Evolutionary conservation across 768 basidiomycete genomes (phyloP).

Genomic region (Paxillus involutus): DNA sequence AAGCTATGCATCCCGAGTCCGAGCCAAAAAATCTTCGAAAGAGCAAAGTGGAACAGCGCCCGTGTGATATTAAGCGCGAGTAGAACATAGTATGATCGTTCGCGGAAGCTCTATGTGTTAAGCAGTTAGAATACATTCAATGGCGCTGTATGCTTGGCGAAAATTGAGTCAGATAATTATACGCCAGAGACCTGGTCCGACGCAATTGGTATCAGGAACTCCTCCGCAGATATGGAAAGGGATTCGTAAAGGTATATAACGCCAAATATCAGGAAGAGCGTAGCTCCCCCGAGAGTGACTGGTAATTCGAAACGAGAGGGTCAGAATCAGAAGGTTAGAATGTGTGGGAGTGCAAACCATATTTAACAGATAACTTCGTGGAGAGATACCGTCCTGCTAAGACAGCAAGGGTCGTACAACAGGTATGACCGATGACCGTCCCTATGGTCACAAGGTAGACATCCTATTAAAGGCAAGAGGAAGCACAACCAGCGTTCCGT

Average conservation of each 20-base stretch:
- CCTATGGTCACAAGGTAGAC: constrained; percentile 89
- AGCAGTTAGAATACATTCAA: constrained; percentile 1
- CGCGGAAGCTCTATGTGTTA: constrained; percentile 2
- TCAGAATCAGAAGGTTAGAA: neutral
- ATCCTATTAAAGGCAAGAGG: constrained; percentile 52
- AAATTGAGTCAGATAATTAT: neutral
- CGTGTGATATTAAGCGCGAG: neutral
- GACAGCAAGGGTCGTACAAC: constrained; percentile 88
- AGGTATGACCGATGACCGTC: constrained; percentile 84
- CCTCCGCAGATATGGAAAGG: constrained; percentile 28
- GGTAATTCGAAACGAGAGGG: neutral
- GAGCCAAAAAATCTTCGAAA: too few relatives aligned
- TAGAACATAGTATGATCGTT: neutral
- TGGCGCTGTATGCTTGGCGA: neutral
- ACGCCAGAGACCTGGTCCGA: constrained; percentile 6
- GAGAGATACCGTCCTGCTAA: constrained; percentile 92
- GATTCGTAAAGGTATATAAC: constrained; percentile 75
- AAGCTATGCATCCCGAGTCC: neutral
- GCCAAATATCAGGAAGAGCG: constrained; percentile 82
- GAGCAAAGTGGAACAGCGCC: neutral
- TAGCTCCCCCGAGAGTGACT: constrained; percentile 85
- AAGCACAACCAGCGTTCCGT: constrained; percentile 4
- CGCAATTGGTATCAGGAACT: constrained; percentile 14
- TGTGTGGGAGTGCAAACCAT: constrained; percentile 56
- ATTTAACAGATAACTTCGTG: constrained; percentile 90